Percentiles rank a stretch among this genome's conserved stretches.
phyloP scores from a whole-genome alignment of 2,329 filamentous ascomycete species.

The Sordariomycetes sp. region DNA sequence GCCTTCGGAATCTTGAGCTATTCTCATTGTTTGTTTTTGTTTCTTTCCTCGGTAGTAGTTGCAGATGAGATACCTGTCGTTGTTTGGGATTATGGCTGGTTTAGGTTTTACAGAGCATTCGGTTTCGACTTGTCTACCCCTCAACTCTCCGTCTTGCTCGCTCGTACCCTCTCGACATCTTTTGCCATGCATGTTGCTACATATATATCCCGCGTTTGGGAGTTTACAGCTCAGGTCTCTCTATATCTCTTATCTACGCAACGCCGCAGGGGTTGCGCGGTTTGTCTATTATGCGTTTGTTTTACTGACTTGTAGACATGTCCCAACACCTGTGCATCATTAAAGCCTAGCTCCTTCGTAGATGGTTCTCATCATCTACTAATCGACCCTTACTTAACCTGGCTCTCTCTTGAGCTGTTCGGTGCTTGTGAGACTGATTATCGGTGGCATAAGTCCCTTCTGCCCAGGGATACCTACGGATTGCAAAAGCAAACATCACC shows the following conservation, averaged over 20 bases:
- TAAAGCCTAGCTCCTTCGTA: no score
- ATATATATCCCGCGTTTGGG: neutral
- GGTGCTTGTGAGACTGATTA: no score
- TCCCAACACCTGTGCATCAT: no score
- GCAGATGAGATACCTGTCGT: neutral
- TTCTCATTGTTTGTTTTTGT: neutral
- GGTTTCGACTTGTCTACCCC: no score
- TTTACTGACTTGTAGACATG: neutral
- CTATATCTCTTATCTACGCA: neutral
- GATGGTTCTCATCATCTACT: no score
- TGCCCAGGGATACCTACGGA: no score
- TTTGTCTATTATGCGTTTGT: neutral
- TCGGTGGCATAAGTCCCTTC: no score
- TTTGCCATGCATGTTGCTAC: neutral
- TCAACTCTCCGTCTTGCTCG: neutral
- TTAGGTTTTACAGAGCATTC: conserved; percentile 1
- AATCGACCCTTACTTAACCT: no score
- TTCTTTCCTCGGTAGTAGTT: conserved; percentile 1
- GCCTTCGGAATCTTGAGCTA: neutral
- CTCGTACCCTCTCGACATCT: neutral
- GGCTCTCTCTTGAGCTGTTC: no score
- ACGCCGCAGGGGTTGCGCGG: neutral
- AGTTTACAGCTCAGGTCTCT: neutral
- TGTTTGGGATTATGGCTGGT: neutral
- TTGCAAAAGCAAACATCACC: no score